A percentile compares a stretch with the other conserved stretches of the same genome.
phyloP scores from a whole-genome alignment of 331 rosid species.

The Dryas integrifolia region DNA sequence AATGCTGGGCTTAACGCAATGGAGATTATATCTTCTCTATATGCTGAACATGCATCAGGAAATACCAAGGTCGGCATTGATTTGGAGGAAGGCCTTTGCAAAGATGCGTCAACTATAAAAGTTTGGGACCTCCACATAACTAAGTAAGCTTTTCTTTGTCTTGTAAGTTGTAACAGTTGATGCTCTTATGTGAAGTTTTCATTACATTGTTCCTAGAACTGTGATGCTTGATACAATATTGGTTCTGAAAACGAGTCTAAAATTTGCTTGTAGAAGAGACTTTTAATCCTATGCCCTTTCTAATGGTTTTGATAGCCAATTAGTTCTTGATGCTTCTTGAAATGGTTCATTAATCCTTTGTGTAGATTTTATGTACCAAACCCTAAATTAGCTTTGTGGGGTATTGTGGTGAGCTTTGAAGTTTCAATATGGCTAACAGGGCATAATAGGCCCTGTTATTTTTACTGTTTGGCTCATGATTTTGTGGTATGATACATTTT shows the following conservation, averaged over 20 bases:
- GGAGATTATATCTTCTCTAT: slow-evolving; percentile 89
- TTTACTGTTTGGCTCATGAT: background rate
- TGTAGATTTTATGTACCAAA: background rate
- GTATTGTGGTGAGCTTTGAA: background rate
- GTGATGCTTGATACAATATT: background rate
- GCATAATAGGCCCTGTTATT: background rate
- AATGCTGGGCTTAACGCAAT: slow-evolving; percentile 95
- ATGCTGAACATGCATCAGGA: slow-evolving; percentile 93
- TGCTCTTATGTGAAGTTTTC: background rate
- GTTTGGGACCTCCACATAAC: slow-evolving; percentile 91
- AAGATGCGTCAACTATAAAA: slow-evolving; percentile 56
- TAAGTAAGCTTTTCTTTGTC: slow-evolving; percentile 51
- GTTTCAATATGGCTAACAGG: background rate
- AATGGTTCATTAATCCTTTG: background rate
- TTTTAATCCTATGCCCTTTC: background rate
- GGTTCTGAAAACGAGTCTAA: background rate
- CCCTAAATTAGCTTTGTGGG: background rate
- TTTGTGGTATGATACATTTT: background rate
- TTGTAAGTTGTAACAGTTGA: background rate
- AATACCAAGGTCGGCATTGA: slow-evolving; percentile 81
- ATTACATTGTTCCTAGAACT: background rate
- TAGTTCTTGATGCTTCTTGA: background rate
- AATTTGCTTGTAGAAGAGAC: background rate
- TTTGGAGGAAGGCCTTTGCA: slow-evolving; percentile 74
- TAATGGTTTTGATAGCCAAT: background rate